Base-by-base conservation (phyloP, 2,329 filamentous ascomycete genomes). In the Lasiodiplodia gonubiensis region DNA sequence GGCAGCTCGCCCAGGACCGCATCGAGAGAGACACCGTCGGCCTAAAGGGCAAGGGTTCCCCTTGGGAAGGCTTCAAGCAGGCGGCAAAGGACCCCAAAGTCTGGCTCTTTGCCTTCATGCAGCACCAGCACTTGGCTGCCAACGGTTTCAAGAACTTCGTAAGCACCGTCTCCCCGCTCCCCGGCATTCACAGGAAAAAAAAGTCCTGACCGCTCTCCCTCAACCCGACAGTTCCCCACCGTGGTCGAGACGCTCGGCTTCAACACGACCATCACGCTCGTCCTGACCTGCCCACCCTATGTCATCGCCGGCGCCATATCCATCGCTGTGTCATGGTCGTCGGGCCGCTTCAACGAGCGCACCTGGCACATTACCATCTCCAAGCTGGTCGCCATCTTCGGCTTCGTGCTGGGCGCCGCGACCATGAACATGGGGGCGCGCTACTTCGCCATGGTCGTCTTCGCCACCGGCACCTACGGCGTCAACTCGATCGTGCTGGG, bases 1-100 rank as follows among this genome's bases (percentile, higher is more conserved):
- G 59, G 14, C 23, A 51, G 6, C 59, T 63, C n/a, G 59, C 1
- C 79, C 80, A 0, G 73, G 74, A 67, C 14, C 23, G 66, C 16
- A 53, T 68, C 70, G 79, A 81, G 68, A 74, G 77, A 27, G 85
- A 87, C 68, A 86, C 82, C 21, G 79, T 85, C 8, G 81, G 81
- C 18, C 78, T 82, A 52, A 73, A 80, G 25, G 75, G 77, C 30
- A 80, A 78, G 51, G 64, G 51, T 0, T 49, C 14, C 21, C 39
- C 37, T 16, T 49, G 21, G 35, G 39, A 66, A 4, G 52, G 64
- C 39, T 57, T 66, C 37, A 55, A 48, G 39, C 39, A 55, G 23
- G 64, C 64, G 11, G 35, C 25, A 21, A 25, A 30, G 14, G 64
- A 66, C n/a, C 52, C 51, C 16, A 55, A 57, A 18, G 51, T 66